Base-by-base conservation (phyloP, 2,329 filamentous ascomycete genomes). In the Fusarium sublunatum region DNA sequence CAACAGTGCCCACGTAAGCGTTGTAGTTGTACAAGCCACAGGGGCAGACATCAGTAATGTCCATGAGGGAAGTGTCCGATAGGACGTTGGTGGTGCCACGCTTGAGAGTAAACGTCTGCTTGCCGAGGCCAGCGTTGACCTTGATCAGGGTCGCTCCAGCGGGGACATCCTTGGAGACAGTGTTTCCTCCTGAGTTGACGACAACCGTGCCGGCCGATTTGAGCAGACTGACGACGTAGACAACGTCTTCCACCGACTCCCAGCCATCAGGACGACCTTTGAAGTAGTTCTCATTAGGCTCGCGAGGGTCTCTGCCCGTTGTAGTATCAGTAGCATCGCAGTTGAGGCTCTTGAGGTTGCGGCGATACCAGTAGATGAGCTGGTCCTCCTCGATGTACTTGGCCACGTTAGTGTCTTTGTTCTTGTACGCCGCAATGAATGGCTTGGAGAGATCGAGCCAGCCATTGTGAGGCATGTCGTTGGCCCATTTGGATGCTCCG, bases 1-100 rank as follows among this genome's bases (percentile, higher is more conserved):
- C 82, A 4, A 85, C 73, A 2, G 77, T 81, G 12, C 83, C 83
- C 0, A 84, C 82, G 58, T 82, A 86, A 12, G 82, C 78, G 55
- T 86, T 86, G 74, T 81, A 86, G 72, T 86, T 86, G 75, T 85
- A 85, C 44, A 85, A 75, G 4, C 83, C 82, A 55, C 81, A 85
- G 15, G 78, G 71, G 65, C 84, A 86, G 13, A 73, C 73, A 38
- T 81, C 73, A 2, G 76, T 73, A 34, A 86, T 79, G 35, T 84
- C 77, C 72, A 81, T 82, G n/a, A 80, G 69, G 9, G 82, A 82
- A 0, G 78, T 81, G 7, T 76, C 82, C 11, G 76, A 76, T 5
- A 86, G 59, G 5, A 84, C 75, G 0, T 72, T 77, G 35, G 74
- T 50, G 1, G 74, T 75, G 29, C 74, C 73, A 5, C 83, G 77